Evolutionary conservation across 805 yeast genomes (phyloP), one percentile per base, ranked within the genome.

Genomic region (Cyberlindnera subsufficiens): DNA sequence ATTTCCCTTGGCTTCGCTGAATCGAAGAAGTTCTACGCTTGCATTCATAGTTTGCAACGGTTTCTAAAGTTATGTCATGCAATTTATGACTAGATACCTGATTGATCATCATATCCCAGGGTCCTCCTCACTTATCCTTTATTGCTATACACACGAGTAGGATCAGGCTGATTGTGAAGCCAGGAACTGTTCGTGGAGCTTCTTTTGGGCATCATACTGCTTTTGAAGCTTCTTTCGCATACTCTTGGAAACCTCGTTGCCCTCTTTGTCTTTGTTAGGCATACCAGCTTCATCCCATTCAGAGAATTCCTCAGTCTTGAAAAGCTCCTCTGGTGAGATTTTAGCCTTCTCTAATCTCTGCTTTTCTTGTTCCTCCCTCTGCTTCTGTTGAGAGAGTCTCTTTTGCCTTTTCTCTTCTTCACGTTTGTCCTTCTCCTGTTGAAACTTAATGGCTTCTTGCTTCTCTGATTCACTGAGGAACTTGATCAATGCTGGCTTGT

Each of bases 231-330:
- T 91, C 76, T 93, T 93, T 46, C 71, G 69, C 67, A 82, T 78
- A 61, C 96, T 86, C 69, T 93, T 93, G 33, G 93, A 75, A 6
- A 93, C 74, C 50, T 85, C 93, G 52, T 80, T 87, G 11, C 98
- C 98, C 9, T 77, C 78, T 30, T 68, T 72, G 50, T 82, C 86
- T 58, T 78, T 80, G 0, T 80, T 72, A 16, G 99, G 99, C 15
- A 93, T 44, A 1, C 99, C 99, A 30, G 73, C 65, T 20, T 75
- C 90, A 59, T 93, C 97, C 86, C 91, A 93, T 58, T 77, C 85
- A 9, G 77, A 63, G 60, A 78, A 93, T 44, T 74, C 75, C 5
- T 58, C 64, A 42, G 76, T 75, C 54, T 71, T 74, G 68, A 90
- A 93, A 80, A 93, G 65, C 20, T 85, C 90, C 32, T 59, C 46